These are phyloP conservation scores for Arachnopeziza araneosa DNA, from an alignment of 2,329 filamentous ascomycete genomes.

Conservation along the genomic window DNA sequence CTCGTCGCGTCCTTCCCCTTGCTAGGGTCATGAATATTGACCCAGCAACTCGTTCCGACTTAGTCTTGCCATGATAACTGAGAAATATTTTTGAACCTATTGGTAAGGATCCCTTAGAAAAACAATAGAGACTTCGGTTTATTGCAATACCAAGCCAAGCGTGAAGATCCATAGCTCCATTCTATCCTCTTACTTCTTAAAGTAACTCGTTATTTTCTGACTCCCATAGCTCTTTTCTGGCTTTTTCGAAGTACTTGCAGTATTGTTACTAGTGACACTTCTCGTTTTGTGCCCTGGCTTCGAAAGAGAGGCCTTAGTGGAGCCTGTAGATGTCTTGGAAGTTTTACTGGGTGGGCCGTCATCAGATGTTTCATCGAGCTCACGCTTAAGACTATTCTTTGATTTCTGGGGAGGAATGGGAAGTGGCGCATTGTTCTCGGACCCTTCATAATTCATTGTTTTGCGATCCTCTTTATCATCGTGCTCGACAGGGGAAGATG, in stretches of 20 bases:
- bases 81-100: too few relatives aligned
- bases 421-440: conserved; percentile 26
- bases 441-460: conserved; percentile 21
- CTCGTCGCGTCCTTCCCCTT: too few relatives aligned
- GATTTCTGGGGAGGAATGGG: conserved; percentile 19
- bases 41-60: too few relatives aligned
- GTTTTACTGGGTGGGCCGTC: conserved; percentile 24
- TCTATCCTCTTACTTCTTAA: conserved; percentile 27
- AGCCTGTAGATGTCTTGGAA: conserved; percentile 15
- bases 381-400: conserved; percentile 24
- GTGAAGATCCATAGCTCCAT: too few relatives aligned
- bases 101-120: too few relatives aligned
- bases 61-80: too few relatives aligned
- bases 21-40: too few relatives aligned
- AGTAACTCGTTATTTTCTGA: conserved; percentile 50
- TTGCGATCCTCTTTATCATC: conserved; percentile 20
- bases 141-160: too few relatives aligned
- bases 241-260: conserved; percentile 19
- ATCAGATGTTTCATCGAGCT: conserved; percentile 22
- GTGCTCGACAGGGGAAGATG: conserved; percentile 18
- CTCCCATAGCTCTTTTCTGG: conserved; percentile 23
- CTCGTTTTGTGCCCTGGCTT: conserved; percentile 22
- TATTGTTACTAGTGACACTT: conserved; percentile 29
- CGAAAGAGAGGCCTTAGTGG: background rate
- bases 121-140: too few relatives aligned